phyloP scores from a whole-genome alignment of 257 asterid genomes.

The Mitragyna speciosa region DNA sequence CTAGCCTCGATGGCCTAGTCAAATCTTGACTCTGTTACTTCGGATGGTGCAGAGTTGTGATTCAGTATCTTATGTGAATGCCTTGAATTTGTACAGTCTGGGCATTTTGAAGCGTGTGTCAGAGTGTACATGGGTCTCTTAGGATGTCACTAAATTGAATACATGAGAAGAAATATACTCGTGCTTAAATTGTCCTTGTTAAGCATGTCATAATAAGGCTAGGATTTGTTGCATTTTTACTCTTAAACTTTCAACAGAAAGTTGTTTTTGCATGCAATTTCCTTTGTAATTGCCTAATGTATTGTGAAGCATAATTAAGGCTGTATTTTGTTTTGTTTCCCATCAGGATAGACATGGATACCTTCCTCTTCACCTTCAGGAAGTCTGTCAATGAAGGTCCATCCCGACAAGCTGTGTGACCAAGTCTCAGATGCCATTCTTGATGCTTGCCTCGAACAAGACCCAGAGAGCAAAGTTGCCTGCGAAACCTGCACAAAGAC shows the following conservation, averaged over 20 bases:
- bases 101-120: too few relatives aligned
- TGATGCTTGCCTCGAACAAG: constrained; percentile 86
- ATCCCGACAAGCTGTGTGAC: constrained; percentile 93
- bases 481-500: constrained; percentile 91
- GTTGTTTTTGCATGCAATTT: not conserved
- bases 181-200: not conserved
- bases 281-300: not conserved
- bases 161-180: not conserved
- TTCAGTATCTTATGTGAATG: too few relatives aligned
- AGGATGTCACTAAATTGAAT: not conserved
- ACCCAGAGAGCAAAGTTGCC: constrained; percentile 87
- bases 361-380: constrained; percentile 77
- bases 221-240: not conserved
- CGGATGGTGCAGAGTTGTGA: too few relatives aligned
- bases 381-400: constrained; percentile 92
- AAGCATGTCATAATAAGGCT: not conserved
- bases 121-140: too few relatives aligned
- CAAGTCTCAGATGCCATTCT: constrained; percentile 94
- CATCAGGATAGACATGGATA: constrained; percentile 62
- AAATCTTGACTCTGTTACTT: too few relatives aligned
- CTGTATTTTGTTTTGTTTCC: not conserved
- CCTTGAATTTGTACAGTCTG: too few relatives aligned
- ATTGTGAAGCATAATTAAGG: not conserved
- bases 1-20: too few relatives aligned
- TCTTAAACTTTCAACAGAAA: too few relatives aligned